phyloP scores from a whole-genome alignment of 1,284 basidiomycete genomes.

The Ganoderma meredithae region DNA sequence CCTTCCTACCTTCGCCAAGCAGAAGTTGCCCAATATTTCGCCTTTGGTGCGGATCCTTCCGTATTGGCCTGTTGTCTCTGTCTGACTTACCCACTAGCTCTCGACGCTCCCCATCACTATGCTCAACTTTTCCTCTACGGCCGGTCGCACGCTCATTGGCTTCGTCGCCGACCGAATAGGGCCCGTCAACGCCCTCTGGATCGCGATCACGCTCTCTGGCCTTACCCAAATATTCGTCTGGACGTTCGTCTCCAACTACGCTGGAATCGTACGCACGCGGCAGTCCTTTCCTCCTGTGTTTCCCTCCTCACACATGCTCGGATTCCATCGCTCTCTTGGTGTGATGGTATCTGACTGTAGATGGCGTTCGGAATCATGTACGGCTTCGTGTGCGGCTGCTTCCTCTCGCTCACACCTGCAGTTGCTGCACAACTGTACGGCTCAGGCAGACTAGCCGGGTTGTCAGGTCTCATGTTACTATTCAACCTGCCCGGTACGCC shows the following conservation, averaged over 20 bases:
- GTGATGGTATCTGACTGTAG: constrained; percentile 20
- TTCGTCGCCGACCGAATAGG: constrained; percentile 38
- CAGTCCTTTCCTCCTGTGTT: neutral
- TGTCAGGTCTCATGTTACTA: constrained; percentile 31
- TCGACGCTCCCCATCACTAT: constrained; percentile 34
- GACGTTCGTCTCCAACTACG: constrained; percentile 37
- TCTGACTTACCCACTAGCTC: constrained; percentile 19
- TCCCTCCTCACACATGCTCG: constrained; percentile 1
- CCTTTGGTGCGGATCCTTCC: constrained; percentile 26
- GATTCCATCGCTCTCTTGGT: neutral
- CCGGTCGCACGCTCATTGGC: constrained; percentile 35
- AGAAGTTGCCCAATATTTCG: constrained; percentile 31
- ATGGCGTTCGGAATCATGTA: constrained; percentile 38
- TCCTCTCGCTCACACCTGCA: constrained; percentile 32
- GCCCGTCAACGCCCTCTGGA: constrained; percentile 36
- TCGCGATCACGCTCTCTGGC: constrained; percentile 36
- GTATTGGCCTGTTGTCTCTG: neutral
- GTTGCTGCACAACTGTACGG: constrained; percentile 32
- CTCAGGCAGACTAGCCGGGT: constrained; percentile 30
- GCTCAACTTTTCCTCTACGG: constrained; percentile 36
- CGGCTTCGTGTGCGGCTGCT: constrained; percentile 40
- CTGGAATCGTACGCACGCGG: constrained; percentile 34
- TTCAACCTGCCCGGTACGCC: constrained; percentile 33
- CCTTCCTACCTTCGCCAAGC: constrained; percentile 34
- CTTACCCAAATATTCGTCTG: constrained; percentile 38